Conservation (phyloP, 2,329 filamentous ascomycete species). For the Claviceps citrina region DNA sequence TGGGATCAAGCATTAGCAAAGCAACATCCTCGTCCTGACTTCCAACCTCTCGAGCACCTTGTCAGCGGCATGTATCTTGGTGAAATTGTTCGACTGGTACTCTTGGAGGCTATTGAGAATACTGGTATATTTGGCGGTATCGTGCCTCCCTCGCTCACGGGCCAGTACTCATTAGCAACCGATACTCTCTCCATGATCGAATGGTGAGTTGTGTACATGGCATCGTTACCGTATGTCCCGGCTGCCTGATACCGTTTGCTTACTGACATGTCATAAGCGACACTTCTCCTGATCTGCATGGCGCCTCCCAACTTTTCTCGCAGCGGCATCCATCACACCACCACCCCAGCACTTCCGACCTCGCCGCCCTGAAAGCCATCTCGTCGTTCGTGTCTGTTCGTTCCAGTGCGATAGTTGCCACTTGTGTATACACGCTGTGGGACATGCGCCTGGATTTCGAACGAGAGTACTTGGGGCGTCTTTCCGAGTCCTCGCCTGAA, state of each 20-base stretch:
- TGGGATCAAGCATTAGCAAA: constrained; percentile 43
- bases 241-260: neutral
- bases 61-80: constrained; percentile 52
- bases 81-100: constrained; percentile 43
- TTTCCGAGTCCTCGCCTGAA: constrained; percentile 17
- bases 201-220: constrained; percentile 26
- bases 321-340: constrained; percentile 32
- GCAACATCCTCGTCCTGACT: constrained; percentile 39
- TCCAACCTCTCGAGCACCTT: constrained; percentile 47
- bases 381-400: constrained; percentile 40
- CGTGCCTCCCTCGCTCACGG: constrained; percentile 35
- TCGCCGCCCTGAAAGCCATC: constrained; percentile 36
- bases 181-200: constrained; percentile 44
- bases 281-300: constrained; percentile 24
- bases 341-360: constrained; percentile 28
- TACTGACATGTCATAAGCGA: constrained; percentile 22
- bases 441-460: constrained; percentile 35
- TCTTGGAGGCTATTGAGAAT: constrained; percentile 42
- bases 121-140: constrained; percentile 40
- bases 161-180: constrained; percentile 43
- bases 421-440: constrained; percentile 45
- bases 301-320: constrained; percentile 33
- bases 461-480: constrained; percentile 17
- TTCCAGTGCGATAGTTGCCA: constrained; percentile 43
- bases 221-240: neutral